Base-by-base conservation (phyloP, 805 yeast species). In the Ogataea salicorniae region DNA sequence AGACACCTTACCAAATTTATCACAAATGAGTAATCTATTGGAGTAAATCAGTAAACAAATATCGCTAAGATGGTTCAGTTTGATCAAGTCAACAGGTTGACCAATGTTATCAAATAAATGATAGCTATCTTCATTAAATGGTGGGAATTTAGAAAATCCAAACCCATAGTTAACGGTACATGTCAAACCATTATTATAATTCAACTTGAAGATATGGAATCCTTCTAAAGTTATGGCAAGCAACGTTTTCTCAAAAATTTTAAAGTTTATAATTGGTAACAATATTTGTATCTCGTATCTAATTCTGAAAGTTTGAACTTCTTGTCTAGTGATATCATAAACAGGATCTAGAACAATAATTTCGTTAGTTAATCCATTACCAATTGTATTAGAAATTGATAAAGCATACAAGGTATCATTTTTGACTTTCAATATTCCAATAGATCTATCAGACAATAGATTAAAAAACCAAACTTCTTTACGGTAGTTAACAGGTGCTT, bases 151-250 rank as follows among this genome's bases (percentile, higher is more conserved):
- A 6, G 39, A 20, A 26, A 43, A 43, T 17, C 46, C 46, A 37
- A 43, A 43, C 11, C 46, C 46, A n/a, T 31, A 37, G n/a, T 43
- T 43, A 13, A 43, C 37, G 6, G 46, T 43, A 18, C 37, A 34
- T 18, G 39, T 37, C 9, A 37, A 14, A 15, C 41, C 39, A 37
- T 36, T 31, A 18, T 37, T 37, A 20, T 43, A 34, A 16, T n/a
- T 17, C 16, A 43, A 34, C n/a, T 31, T 43, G 29, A 43, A 36
- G 4, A 38, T 20, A 26, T 43, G 46, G n/a, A 20, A 43, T 16
- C 41, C 39, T 5, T 29, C 17, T 4, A 16, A 20, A 15, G 46
- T 37, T 3, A 37, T 37, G 17, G 34, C 34, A 4, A 43, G 37
- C 22, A 43, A 18, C 6, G 40, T 43, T 17, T 31, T 43, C 8